Base-by-base conservation (phyloP, 1,284 basidiomycete species). In the Meira miltonrushii region DNA sequence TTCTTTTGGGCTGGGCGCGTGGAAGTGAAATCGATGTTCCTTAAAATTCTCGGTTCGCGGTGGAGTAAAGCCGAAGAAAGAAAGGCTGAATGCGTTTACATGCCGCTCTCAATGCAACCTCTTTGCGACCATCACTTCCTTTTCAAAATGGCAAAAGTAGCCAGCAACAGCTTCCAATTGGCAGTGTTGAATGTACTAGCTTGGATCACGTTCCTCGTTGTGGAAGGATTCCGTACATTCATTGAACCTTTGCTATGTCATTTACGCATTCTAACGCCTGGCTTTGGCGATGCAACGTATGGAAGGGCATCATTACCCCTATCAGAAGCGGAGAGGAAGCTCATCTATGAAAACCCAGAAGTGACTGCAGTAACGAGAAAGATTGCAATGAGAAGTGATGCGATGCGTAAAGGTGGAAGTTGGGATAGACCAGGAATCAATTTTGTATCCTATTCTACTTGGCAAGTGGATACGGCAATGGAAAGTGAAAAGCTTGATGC, bases 311-410 rank as follows among this genome's bases (percentile, higher is more conserved):
- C 57, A 5, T 50, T 78, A 21, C 67, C 72, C 13, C 70, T 69
- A 49, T 66, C 69, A 0, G 44, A 46, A 17, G 37, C 55, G 11
- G 75, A 78, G 57, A 60, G 64, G 15, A 60, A 59, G 0, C 51
- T 61, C n/a, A 75, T 78, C 58, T 72, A 74, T 63, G 68, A 73
- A 12, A 75, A 76, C 38, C 68, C 71, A 1, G 61, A 64, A 23
- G 73, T 78, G 2, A 57, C 59, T 7, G 64, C 65, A 37, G 65
- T 65, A 25, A 61, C 64, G n/a, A 63, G 71, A 5, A 65, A 61
- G 7, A 68, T 74, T 8, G 62, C 58, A 39, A 54, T 77, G 28
- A 37, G 8, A 11, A 41, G 25, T 19, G 60, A 62, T 13, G 43
- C 43, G 15, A 38, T 63, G 39, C 17, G 47, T 2, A 57, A 39